Evolutionary conservation across 164 flowering plant genomes (phyloP).

Genomic region (Vitis riparia): DNA sequence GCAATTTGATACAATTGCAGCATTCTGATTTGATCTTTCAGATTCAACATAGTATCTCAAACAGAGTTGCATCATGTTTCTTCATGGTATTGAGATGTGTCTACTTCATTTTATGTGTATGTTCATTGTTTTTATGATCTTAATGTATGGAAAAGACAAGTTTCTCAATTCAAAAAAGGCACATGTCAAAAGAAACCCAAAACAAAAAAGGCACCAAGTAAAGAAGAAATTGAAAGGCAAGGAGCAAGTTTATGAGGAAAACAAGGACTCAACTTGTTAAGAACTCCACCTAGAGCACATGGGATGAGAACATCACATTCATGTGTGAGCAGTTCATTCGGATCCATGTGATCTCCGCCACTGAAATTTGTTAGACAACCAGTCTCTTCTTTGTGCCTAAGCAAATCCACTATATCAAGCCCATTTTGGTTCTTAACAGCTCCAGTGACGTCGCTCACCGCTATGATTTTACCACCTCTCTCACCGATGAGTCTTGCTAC

Average conservation of each 20-base stretch:
- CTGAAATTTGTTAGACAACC: conserved; percentile 44
- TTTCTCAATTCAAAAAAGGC: background rate
- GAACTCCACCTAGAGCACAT: conserved; percentile 82
- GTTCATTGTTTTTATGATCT: too few relatives aligned
- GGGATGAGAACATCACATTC: conserved; percentile 89
- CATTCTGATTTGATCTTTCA: too few relatives aligned
- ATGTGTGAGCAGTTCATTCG: conserved; percentile 59
- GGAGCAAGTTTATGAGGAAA: conserved; percentile 1
- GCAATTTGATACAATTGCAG: too few relatives aligned
- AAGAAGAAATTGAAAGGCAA: conserved; percentile 1
- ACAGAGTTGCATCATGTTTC: too few relatives aligned
- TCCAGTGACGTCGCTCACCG: conserved; percentile 75
- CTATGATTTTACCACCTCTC: conserved; percentile 73
- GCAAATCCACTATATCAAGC: conserved; percentile 50
- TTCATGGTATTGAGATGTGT: too few relatives aligned
- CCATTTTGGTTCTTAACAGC: conserved; percentile 62
- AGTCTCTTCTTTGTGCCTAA: conserved; percentile 50
- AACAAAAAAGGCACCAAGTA: background rate
- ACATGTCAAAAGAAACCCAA: background rate
- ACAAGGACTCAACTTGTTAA: conserved; percentile 51
- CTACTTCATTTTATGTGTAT: too few relatives aligned
- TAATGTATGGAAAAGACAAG: too few relatives aligned
- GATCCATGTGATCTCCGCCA: conserved; percentile 63
- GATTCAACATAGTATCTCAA: too few relatives aligned
- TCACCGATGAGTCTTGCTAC: conserved; percentile 68